Evolutionary conservation across 805 yeast species (phyloP).

Genomic region (Lachancea cidri): DNA sequence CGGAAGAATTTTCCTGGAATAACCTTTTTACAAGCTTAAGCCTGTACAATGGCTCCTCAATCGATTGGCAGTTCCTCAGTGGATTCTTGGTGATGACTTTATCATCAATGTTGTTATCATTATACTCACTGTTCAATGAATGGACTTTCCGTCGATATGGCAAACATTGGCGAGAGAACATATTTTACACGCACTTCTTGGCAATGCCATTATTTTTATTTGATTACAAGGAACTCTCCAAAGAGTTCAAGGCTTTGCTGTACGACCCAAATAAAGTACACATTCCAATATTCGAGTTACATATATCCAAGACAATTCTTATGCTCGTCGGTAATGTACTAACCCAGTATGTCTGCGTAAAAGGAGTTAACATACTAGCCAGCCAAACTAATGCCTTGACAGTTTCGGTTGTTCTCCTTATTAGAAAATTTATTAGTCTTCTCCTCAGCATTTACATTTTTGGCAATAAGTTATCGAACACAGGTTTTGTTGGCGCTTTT

Average conservation of each 20-base stretch:
- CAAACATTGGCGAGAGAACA: slow-evolving; percentile 56
- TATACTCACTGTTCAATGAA: slow-evolving; percentile 58
- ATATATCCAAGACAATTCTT: slow-evolving; percentile 24
- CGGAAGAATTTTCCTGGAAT: slow-evolving; percentile 20
- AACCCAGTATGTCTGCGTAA: slow-evolving; percentile 58
- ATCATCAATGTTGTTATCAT: slow-evolving; percentile 38
- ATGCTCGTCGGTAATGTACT: slow-evolving; percentile 40
- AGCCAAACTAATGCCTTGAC: slow-evolving; percentile 57
- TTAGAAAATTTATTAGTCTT: slow-evolving; percentile 59
- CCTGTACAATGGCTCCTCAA: neutral
- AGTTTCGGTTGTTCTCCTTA: slow-evolving; percentile 51
- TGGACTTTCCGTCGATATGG: slow-evolving; percentile 46
- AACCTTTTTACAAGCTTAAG: slow-evolving; percentile 23
- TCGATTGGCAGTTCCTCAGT: neutral
- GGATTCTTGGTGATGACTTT: neutral
- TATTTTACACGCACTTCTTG: slow-evolving; percentile 56
- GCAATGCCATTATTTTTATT: slow-evolving; percentile 50
- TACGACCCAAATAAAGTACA: slow-evolving; percentile 10
- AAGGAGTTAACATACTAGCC: slow-evolving; percentile 62
- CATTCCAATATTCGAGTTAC: slow-evolving; percentile 11
- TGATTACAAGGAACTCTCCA: slow-evolving; percentile 29
- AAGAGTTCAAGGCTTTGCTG: slow-evolving; percentile 30
- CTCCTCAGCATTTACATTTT: slow-evolving; percentile 51
- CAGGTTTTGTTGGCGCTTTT: slow-evolving; percentile 43
- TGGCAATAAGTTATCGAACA: slow-evolving; percentile 37